Conservation (phyloP, 257 asterid genomes). For the Eustoma russellianum region DNA sequence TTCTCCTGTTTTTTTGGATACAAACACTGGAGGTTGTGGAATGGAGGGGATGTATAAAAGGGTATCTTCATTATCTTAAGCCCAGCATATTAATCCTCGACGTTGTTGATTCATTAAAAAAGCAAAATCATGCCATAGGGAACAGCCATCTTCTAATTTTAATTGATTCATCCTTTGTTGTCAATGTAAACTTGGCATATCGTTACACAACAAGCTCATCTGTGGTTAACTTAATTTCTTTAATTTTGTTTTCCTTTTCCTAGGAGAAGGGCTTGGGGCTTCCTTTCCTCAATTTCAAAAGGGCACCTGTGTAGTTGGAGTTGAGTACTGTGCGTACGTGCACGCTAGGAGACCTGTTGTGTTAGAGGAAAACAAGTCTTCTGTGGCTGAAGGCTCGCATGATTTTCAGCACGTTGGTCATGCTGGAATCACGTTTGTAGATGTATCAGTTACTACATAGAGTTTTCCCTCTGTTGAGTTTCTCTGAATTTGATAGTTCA, state of each 20-base stretch:
- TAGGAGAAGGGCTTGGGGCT: slow-evolving; percentile 86
- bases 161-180: not conserved
- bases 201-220: no score
- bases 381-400: slow-evolving; percentile 36
- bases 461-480: no score
- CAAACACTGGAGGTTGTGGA: no score
- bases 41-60: no score
- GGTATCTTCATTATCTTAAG: not conserved
- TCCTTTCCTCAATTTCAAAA: slow-evolving; percentile 28
- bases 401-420: slow-evolving; percentile 8
- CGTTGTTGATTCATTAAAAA: no score
- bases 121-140: no score
- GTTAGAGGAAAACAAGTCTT: slow-evolving; percentile 24
- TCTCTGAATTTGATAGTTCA: not conserved
- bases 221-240: not conserved
- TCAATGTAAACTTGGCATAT: not conserved
- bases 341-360: slow-evolving; percentile 32
- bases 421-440: slow-evolving; percentile 11
- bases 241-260: slow-evolving; percentile 3
- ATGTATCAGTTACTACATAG: no score
- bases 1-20: no score
- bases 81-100: not conserved
- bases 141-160: no score
- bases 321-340: slow-evolving; percentile 62
- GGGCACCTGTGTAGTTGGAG: slow-evolving; percentile 35